Conservation (phyloP, 2,329 filamentous ascomycete genomes). For the Pyrenochaeta sp. region DNA sequence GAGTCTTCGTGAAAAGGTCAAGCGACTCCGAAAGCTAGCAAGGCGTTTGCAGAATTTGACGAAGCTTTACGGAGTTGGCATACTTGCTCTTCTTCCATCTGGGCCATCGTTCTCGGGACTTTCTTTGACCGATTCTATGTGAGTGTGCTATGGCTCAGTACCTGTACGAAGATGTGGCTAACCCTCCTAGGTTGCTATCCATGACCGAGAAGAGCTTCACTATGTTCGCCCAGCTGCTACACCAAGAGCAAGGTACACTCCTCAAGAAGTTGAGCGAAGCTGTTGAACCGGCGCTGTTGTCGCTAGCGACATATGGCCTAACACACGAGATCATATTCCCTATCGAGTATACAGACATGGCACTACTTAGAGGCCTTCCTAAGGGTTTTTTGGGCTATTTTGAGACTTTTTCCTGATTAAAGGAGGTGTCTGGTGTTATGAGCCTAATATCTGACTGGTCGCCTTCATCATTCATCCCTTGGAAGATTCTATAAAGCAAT, state of each 20-base stretch:
- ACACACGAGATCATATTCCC: not conserved
- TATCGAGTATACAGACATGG: not conserved
- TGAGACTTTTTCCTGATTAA: too few species aligned
- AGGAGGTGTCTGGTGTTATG: too few species aligned
- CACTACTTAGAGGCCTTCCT: not conserved
- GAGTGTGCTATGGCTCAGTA: not conserved
- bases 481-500: too few species aligned
- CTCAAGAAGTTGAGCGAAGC: not conserved
- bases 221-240: not conserved
- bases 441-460: too few species aligned
- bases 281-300: not conserved
- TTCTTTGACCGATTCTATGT: slow-evolving; percentile 11
- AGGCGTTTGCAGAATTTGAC: slow-evolving; percentile 1
- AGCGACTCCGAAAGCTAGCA: not conserved
- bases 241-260: not conserved
- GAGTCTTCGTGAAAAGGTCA: not conserved
- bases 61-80: slow-evolving; percentile 5
- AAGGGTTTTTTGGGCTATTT: not conserved
- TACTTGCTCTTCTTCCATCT: slow-evolving; percentile 11
- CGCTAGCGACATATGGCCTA: not conserved
- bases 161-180: not conserved
- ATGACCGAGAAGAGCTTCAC: not conserved
- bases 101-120: slow-evolving; percentile 7
- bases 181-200: not conserved
- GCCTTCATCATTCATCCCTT: too few species aligned